Conservation (phyloP, 768 basidiomycete genomes). For the Boletus sp. region DNA sequence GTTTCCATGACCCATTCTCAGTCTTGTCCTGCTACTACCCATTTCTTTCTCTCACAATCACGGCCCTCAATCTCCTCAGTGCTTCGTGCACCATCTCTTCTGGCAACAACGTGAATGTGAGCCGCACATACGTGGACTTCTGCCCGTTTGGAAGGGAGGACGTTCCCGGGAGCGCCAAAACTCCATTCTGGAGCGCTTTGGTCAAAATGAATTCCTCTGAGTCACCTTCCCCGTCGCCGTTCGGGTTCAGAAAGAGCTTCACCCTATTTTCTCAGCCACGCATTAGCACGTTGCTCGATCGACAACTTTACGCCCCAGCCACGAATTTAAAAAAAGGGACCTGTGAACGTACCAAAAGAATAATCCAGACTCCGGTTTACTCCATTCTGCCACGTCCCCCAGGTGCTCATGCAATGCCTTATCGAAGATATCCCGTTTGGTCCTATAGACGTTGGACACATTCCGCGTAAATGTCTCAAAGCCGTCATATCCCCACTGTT, state of each 20-base stretch:
- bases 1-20: background rate
- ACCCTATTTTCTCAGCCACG: conserved; percentile 42
- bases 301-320: background rate
- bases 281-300: background rate
- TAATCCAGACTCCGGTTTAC: conserved; percentile 39
- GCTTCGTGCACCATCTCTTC: conserved; percentile 69
- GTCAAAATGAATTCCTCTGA: conserved; percentile 65
- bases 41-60: conserved; percentile 23
- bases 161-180: conserved; percentile 77
- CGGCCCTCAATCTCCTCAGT: conserved; percentile 49
- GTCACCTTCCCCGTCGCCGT: conserved; percentile 44
- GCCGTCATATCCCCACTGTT: conserved; percentile 72
- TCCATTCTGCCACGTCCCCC: conserved; percentile 67
- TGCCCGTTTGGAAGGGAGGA: conserved; percentile 70
- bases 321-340: conserved; percentile 22
- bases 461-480: conserved; percentile 60
- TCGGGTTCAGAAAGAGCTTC: conserved; percentile 47
- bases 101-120: conserved; percentile 60
- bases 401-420: conserved; percentile 66
- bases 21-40: background rate
- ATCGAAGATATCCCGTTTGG: conserved; percentile 72
- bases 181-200: conserved; percentile 70
- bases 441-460: conserved; percentile 63
- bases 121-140: conserved; percentile 68
- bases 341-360: background rate